Percentiles rank a stretch among this genome's conserved stretches.
These are phyloP conservation scores for Fragosphaeria purpurea DNA, from an alignment of 2,329 filamentous ascomycete species.

Conservation along the genomic window DNA sequence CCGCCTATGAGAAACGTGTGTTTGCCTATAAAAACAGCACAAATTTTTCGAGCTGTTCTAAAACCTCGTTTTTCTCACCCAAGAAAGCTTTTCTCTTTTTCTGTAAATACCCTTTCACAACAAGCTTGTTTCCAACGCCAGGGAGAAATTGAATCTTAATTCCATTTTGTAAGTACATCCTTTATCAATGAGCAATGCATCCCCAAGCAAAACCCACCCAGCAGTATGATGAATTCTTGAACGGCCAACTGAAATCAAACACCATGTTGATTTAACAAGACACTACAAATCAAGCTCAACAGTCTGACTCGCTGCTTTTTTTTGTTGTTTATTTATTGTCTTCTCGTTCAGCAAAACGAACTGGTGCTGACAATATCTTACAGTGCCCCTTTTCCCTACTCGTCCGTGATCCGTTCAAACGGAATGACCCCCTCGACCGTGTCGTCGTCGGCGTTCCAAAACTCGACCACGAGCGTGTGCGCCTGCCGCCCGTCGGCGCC, in stretches of 20 bases:
- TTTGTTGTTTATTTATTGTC: neutral
- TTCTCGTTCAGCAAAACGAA: neutral
- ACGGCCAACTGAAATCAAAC: constrained; percentile 54
- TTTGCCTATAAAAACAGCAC: no score
- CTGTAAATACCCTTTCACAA: no score
- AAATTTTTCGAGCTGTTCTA: no score
- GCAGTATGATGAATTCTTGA: constrained; percentile 45
- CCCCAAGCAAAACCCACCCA: neutral
- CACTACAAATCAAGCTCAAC: constrained; percentile 37
- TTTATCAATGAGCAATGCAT: no score
- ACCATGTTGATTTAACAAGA: constrained; percentile 40
- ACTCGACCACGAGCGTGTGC: constrained; percentile 21
- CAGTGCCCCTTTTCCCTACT: constrained; percentile 1
- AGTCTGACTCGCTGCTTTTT: constrained; percentile 38
- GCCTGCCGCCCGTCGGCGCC: constrained; percentile 19
- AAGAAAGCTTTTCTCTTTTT: no score
- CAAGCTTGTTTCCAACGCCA: no score
- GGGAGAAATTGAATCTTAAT: no score
- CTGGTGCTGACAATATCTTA: neutral
- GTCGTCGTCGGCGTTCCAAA: constrained; percentile 11
- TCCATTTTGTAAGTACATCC: no score
- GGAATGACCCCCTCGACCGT: constrained; percentile 21
- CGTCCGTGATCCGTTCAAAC: constrained; percentile 17
- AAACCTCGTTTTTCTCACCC: no score
- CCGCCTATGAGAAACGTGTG: no score